A percentile compares a stretch with the other conserved stretches of the same genome.
Evolutionary conservation across 768 basidiomycete genomes (phyloP).

Genomic region (Naematelia aurantialba): DNA sequence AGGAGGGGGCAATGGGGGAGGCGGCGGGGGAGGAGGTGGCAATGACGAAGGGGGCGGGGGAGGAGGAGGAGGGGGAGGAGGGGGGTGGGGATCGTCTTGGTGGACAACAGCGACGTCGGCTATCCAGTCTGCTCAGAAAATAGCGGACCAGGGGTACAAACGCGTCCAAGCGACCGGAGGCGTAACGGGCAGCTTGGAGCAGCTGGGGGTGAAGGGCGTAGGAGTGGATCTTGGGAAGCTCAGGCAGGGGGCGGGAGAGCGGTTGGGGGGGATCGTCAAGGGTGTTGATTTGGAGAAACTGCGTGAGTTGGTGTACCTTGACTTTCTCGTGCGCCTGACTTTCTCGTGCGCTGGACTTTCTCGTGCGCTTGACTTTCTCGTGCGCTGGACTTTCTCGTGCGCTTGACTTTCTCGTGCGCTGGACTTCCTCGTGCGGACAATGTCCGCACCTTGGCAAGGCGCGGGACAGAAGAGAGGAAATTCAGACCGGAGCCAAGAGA

Average conservation of each 20-base stretch:
- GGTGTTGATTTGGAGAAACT: slow-evolving; percentile 84
- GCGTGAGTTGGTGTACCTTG: slow-evolving; percentile 54
- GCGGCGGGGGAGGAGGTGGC: too few species aligned
- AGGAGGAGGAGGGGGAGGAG: slow-evolving; percentile 54
- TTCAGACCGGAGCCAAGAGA: not conserved
- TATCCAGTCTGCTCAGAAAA: slow-evolving; percentile 78
- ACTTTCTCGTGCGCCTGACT: not conserved
- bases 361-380: too few species aligned
- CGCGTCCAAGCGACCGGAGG: slow-evolving; percentile 59
- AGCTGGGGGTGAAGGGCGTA: slow-evolving; percentile 32
- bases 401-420: too few species aligned
- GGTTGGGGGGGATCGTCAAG: slow-evolving; percentile 59
- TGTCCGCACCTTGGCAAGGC: too few species aligned
- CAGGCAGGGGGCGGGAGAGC: slow-evolving; percentile 39
- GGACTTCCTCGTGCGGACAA: too few species aligned
- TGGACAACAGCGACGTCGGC: slow-evolving; percentile 84
- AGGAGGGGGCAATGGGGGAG: too few species aligned
- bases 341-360: too few species aligned
- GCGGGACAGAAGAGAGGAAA: not conserved
- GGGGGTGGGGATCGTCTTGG: slow-evolving; percentile 71
- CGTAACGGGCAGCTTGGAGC: slow-evolving; percentile 26
- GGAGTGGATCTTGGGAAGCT: slow-evolving; percentile 53
- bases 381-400: too few species aligned
- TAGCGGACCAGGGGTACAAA: slow-evolving; percentile 91
- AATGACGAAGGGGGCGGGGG: too few species aligned